Evolutionary conservation across 2,329 filamentous ascomycete species (phyloP).

Genomic region (Talaromyces sp.): DNA sequence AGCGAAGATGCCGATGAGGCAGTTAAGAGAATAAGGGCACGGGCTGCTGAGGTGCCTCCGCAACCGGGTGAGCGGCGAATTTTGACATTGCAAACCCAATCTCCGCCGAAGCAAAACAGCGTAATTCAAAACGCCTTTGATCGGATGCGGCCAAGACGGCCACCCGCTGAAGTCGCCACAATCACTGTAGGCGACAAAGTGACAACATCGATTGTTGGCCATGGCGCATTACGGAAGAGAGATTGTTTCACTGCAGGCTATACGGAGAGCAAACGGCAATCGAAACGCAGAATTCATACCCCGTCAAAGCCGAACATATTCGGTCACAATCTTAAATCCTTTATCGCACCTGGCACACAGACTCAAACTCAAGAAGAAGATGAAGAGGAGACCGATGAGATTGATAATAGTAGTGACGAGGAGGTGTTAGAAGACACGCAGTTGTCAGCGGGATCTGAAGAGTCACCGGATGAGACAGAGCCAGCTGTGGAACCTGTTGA

Average conservation of each 20-base stretch:
- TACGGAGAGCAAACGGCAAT: slow-evolving; percentile 26
- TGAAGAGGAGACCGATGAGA: slow-evolving; percentile 4
- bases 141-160: slow-evolving; percentile 61
- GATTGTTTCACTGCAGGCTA: slow-evolving; percentile 28
- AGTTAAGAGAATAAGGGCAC: slow-evolving; percentile 16
- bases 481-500: not conserved
- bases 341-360: slow-evolving; percentile 55
- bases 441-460: not conserved
- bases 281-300: slow-evolving; percentile 40
- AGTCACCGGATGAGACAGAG: not conserved
- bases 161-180: slow-evolving; percentile 63
- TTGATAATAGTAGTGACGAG: slow-evolving; percentile 17
- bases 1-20: slow-evolving; percentile 16
- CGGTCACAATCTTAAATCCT: slow-evolving; percentile 48
- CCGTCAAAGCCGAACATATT: slow-evolving; percentile 40
- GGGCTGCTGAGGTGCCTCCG: slow-evolving; percentile 10
- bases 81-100: slow-evolving; percentile 16
- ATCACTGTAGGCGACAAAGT: slow-evolving; percentile 71
- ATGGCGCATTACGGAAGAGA: slow-evolving; percentile 41
- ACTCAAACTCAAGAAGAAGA: slow-evolving; percentile 21
- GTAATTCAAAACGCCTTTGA: slow-evolving; percentile 60
- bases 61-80: slow-evolving; percentile 17
- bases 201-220: slow-evolving; percentile 63
- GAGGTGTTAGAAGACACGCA: slow-evolving; percentile 19
- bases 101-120: slow-evolving; percentile 36